Conservation (phyloP, 306 rosid genomes). For the Comarum palustre region DNA sequence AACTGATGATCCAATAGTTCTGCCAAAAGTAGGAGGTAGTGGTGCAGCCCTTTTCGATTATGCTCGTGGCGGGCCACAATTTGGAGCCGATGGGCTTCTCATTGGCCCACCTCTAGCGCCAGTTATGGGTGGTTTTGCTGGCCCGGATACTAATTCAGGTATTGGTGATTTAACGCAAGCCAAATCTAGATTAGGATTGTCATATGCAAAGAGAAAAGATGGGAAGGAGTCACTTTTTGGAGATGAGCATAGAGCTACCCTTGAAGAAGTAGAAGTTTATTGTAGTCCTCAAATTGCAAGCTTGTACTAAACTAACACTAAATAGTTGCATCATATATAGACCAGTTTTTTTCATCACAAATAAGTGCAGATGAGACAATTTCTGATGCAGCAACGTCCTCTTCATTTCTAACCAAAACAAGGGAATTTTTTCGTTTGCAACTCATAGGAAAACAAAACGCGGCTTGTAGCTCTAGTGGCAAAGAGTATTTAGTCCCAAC, state of each 20-base stretch:
- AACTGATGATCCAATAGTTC: slow-evolving; percentile 37
- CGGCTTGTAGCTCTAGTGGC: not conserved
- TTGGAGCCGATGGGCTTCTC: slow-evolving; percentile 82
- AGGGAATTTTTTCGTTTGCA: slow-evolving; percentile 17
- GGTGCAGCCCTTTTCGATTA: slow-evolving; percentile 59
- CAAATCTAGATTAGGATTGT: slow-evolving; percentile 73
- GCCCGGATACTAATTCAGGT: slow-evolving; percentile 55
- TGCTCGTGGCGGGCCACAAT: slow-evolving; percentile 72
- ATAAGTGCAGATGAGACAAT: slow-evolving; percentile 3
- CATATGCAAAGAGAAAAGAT: slow-evolving; percentile 84
- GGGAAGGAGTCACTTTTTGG: slow-evolving; percentile 84
- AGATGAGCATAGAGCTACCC: slow-evolving; percentile 56
- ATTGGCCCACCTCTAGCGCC: slow-evolving; percentile 53
- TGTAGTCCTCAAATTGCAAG: slow-evolving; percentile 91
- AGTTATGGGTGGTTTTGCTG: slow-evolving; percentile 54
- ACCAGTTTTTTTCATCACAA: not conserved
- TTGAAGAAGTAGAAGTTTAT: slow-evolving; percentile 76
- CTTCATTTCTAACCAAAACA: slow-evolving; percentile 31
- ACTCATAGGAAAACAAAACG: not conserved
- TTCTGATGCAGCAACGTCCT: slow-evolving; percentile 31
- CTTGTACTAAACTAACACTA: slow-evolving; percentile 46
- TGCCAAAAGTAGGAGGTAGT: slow-evolving; percentile 52
- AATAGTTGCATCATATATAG: not conserved
- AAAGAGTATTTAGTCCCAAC: not conserved
- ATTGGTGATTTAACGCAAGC: slow-evolving; percentile 77